Evolutionary conservation across 257 asterid genomes (phyloP).

Genomic region (Hygrophila difformis): DNA sequence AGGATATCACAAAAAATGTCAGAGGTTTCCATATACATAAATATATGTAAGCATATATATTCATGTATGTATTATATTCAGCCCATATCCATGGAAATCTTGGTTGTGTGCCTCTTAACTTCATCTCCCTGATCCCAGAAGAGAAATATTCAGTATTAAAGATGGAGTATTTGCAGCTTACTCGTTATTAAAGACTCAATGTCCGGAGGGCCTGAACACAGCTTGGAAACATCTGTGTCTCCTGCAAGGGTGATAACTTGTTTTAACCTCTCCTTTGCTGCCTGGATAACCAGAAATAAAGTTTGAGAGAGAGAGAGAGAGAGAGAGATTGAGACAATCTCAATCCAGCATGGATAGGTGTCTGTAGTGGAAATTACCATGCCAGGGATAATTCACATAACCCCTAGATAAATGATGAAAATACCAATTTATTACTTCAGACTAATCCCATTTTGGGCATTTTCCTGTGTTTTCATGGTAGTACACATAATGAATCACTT

Average conservation of each 20-base stretch:
- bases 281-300: slow-evolving; percentile 42
- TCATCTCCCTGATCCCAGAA: not conserved
- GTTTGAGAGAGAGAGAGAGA: slow-evolving; percentile 13
- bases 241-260: slow-evolving; percentile 71
- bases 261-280: slow-evolving; percentile 68
- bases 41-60: no score
- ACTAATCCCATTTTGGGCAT: no score
- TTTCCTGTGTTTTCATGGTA: no score
- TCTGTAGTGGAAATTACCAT: not conserved
- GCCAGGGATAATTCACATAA: slow-evolving; percentile 4
- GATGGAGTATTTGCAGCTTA: slow-evolving; percentile 33
- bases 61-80: no score
- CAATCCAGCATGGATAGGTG: not conserved
- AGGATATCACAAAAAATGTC: slow-evolving; percentile 5
- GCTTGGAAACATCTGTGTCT: slow-evolving; percentile 47
- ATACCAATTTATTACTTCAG: no score
- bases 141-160: slow-evolving; percentile 16
- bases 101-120: not conserved
- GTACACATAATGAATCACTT: no score
- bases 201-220: slow-evolving; percentile 46
- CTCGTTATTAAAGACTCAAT: slow-evolving; percentile 44
- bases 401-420: no score
- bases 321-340: slow-evolving; percentile 10
- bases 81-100: no score
- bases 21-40: no score